Base-by-base conservation (phyloP, 2,329 filamentous ascomycete genomes). In the Dryadomyces quercivorus region DNA sequence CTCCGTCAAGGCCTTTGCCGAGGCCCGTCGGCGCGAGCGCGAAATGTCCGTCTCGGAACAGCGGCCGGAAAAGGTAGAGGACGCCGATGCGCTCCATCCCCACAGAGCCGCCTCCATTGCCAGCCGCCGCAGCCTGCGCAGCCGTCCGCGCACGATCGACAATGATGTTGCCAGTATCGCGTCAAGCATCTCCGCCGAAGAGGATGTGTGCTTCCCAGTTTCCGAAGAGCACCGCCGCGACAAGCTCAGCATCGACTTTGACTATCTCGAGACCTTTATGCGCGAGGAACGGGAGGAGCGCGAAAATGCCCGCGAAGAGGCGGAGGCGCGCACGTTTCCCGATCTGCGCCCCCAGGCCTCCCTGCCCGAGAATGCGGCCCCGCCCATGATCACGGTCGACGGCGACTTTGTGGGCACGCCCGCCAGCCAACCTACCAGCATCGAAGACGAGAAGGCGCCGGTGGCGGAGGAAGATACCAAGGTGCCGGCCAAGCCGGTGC, bases 1-100 rank as follows among this genome's bases (percentile, higher is more conserved):
- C 68, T 98, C 93, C 0, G 90, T 98, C 52, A 95, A 97, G 68
- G 93, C 93, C 4, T 98, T 98, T 69, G 93, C 93, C 18, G 88
- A 93, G 63, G 88, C 88, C 54, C 85, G 89, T 51, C 87, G 89
- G 56, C 85, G 91, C 56, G 88, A 92, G 65, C 86, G 91, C 46
- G 88, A 83, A 57, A 66, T 76, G 64, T 83, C 76, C 21, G 72
- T 76, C 59, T 79, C 75, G 16, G 78, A 78, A 59, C 64, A 68
- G 54, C 66, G 65, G 55, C 57, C 61, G 20, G 65, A 69, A 56
- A 61, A 62, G 51, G 61, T 62, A 22, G 67, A 59, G 57, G 63
- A 65, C 18, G 71, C 76, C 6, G 73, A 76, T 18, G 68, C 81
- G 22, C 72, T 79, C 21, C 75, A 79, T 22, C 72, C 91, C 31